These are phyloP conservation scores for Ceratocystis albifundus DNA, from an alignment of 2,329 filamentous ascomycete species.

Conservation along the genomic window DNA sequence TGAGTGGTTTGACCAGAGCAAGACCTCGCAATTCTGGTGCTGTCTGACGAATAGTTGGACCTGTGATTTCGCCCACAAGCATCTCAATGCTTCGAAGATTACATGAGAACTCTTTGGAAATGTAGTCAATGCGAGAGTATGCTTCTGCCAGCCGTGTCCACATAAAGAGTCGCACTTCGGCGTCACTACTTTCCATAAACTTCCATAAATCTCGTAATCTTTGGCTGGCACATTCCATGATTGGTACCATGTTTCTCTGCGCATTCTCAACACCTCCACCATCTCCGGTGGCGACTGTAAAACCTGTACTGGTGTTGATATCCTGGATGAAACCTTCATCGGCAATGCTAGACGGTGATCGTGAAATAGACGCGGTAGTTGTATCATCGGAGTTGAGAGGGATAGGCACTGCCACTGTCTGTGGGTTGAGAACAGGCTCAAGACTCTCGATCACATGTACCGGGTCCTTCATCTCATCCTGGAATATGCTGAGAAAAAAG, in stretches of 20 bases:
- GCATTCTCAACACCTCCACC: conserved; percentile 9
- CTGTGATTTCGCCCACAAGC: conserved; percentile 51
- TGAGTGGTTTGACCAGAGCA: conserved; percentile 63
- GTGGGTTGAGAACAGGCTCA: conserved; percentile 78
- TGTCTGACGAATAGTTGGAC: conserved; percentile 51
- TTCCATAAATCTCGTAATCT: conserved; percentile 67
- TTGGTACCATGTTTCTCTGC: conserved; percentile 30
- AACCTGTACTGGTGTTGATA: neutral
- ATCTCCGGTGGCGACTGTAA: neutral
- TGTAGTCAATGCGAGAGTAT: conserved; percentile 72
- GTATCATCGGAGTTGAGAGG: neutral
- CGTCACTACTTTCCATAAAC: conserved; percentile 70
- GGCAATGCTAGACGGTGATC: neutral
- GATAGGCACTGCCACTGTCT: conserved; percentile 36
- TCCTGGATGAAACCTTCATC: neutral
- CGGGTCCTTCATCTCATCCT: conserved; percentile 68
- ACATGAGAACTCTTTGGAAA: conserved; percentile 80
- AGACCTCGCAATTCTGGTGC: conserved; percentile 54
- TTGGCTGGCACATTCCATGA: conserved; percentile 43
- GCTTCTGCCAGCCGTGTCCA: conserved; percentile 88
- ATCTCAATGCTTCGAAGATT: conserved; percentile 76
- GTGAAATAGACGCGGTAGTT: neutral
- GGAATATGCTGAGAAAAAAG: conserved; percentile 85
- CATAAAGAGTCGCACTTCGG: conserved; percentile 71
- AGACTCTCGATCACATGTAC: conserved; percentile 79